Base-by-base conservation (phyloP, 2,329 filamentous ascomycete genomes). In the Daldinia sp. region DNA sequence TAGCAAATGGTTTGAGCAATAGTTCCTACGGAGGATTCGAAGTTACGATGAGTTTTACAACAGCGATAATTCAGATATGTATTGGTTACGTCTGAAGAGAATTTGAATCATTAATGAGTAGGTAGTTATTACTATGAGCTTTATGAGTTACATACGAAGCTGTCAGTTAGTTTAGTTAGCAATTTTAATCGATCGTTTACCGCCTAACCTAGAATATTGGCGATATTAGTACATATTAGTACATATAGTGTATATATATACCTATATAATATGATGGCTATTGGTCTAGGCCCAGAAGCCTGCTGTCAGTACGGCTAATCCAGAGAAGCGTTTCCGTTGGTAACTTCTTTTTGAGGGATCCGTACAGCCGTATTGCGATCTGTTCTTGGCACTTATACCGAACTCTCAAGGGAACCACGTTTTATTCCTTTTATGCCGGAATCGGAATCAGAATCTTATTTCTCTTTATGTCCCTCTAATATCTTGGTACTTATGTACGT, bases 361-460 rank as follows among this genome's bases (percentile, higher is more conserved):
- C n/a, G n/a, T n/a, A n/a, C 15, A 37, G n/a, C 27, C 32, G 19
- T 50, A 57, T 55, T 62, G 50, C 25, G 49, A 61, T 64, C 51
- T 55, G 50, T 67, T 55, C 58, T 57, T 59, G 55, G 60, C 51
- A 58, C 32, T 29, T 51, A 55, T 59, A 45, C 35, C 57, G 39
- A 55, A 34, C 29, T 47, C 53, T 47, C 60, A 49, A 53, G 50
- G 54, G 45, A 23, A 56, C 61, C 61, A 64, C 58, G 64, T 64
- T 67, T 64, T 66, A 64, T 55, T 52, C 30, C 19, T 43, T 32
- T 52, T 39, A 66, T 66, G 49, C 64, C 43, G 58, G 54, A 61
- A 23, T 53, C 64, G 54, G 64, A 52, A 61, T 56, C 39, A 47
- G n/a, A 50, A n/a, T 13, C 15, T 39, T 55, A n/a, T 60, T 15